A percentile compares a stretch with the other conserved stretches of the same genome.
These are phyloP conservation scores for Boletus tomentosulus DNA, from an alignment of 768 basidiomycete genomes.

Conservation along the genomic window DNA sequence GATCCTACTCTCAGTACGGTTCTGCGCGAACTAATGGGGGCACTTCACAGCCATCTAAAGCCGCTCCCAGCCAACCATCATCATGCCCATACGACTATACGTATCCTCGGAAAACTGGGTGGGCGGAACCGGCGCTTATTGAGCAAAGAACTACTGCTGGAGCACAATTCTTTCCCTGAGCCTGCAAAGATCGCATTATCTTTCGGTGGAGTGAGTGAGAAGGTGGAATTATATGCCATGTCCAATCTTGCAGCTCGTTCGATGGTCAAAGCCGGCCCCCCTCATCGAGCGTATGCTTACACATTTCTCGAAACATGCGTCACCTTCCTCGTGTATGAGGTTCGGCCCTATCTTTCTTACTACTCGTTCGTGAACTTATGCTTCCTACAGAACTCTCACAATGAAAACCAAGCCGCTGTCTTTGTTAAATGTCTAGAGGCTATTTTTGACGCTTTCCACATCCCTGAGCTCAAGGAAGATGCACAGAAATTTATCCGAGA, in stretches of 20 bases:
- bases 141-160: constrained; percentile 71
- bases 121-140: constrained; percentile 88
- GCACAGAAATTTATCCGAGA: constrained; percentile 69
- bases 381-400: constrained; percentile 55
- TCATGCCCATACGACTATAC: constrained; percentile 90
- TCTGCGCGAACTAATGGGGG: constrained; percentile 90
- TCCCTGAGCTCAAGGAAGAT: constrained; percentile 62
- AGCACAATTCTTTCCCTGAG: constrained; percentile 66
- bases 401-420: constrained; percentile 69
- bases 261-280: constrained; percentile 44
- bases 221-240: constrained; percentile 63
- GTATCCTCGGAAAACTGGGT: constrained; percentile 94
- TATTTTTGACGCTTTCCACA: constrained; percentile 69
- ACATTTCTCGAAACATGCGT: constrained; percentile 67
- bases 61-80: constrained; percentile 86
- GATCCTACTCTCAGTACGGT: constrained; percentile 94
- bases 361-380: constrained; percentile 4
- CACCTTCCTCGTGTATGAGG: constrained; percentile 73
- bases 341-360: constrained; percentile 29
- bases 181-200: constrained; percentile 68
- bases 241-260: constrained; percentile 61
- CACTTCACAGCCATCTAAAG: constrained; percentile 85
- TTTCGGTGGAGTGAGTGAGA: constrained; percentile 63
- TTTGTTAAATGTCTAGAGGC: constrained; percentile 72
- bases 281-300: constrained; percentile 53